Percentiles rank a stretch among this genome's conserved stretches.
These are phyloP conservation scores for Umbelopsis sp. DNA, from an alignment of 192 early-diverging fungal genomes.

Conservation along the genomic window DNA sequence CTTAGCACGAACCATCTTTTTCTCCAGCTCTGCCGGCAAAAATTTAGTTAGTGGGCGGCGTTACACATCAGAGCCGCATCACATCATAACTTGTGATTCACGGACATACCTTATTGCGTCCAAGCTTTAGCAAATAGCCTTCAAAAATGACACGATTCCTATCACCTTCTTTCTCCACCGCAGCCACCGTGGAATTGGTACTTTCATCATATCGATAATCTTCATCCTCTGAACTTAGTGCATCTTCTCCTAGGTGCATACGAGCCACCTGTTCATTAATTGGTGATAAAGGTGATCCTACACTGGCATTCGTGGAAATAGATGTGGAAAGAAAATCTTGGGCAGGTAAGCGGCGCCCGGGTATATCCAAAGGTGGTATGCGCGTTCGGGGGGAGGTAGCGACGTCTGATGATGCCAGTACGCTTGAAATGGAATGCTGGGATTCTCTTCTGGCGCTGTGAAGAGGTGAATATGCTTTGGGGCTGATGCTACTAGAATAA, in stretches of 20 bases:
- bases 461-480: conserved; percentile 9
- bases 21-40: conserved; percentile 50
- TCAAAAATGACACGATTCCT: conserved; percentile 52
- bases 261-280: conserved; percentile 28
- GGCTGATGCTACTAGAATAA: conserved; percentile 30
- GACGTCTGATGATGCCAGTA: neutral
- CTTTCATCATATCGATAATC: conserved; percentile 31
- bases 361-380: conserved; percentile 31
- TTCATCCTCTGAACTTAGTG: conserved; percentile 39
- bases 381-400: conserved; percentile 15
- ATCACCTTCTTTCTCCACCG: conserved; percentile 46
- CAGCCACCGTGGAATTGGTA: conserved; percentile 19
- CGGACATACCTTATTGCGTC: conserved; percentile 51
- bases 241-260: conserved; percentile 27
- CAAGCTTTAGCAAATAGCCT: conserved; percentile 56
- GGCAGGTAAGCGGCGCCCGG: conserved; percentile 13
- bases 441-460: conserved; percentile 23
- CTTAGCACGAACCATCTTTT: conserved; percentile 68
- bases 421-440: conserved; percentile 25
- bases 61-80: neutral
- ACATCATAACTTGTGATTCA: neutral
- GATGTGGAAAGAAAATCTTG: conserved; percentile 18
- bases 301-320: conserved; percentile 5
- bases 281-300: conserved; percentile 29
- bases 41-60: conserved; percentile 16